phyloP scores from a whole-genome alignment of 768 basidiomycete species.

The Roridomyces roridus region DNA sequence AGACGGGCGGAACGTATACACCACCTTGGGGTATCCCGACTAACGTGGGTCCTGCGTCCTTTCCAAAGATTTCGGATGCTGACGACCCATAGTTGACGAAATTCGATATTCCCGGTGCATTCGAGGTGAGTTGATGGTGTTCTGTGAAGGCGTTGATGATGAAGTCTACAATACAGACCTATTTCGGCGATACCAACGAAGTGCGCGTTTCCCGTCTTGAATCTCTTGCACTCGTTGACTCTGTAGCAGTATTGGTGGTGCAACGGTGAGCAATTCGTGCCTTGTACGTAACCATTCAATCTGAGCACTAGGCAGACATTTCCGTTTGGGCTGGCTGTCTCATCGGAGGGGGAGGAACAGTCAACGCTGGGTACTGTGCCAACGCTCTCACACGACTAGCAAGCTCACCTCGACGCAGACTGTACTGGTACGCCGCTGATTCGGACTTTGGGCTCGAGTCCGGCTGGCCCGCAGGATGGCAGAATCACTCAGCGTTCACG shows the following conservation, averaged over 20 bases:
- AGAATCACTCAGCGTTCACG: slow-evolving; percentile 57
- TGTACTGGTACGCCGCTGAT: slow-evolving; percentile 62
- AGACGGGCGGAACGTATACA: slow-evolving; percentile 63
- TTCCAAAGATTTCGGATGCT: neutral
- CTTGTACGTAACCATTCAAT: neutral
- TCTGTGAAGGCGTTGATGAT: too few relatives aligned
- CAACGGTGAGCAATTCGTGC: slow-evolving; percentile 45
- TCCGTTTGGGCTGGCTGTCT: slow-evolving; percentile 69
- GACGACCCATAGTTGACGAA: slow-evolving; percentile 54
- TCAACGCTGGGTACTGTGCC: slow-evolving; percentile 73
- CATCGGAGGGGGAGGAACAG: slow-evolving; percentile 64
- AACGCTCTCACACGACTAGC: too few relatives aligned
- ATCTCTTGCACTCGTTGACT: neutral
- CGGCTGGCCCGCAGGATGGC: slow-evolving; percentile 65
- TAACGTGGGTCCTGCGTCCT: slow-evolving; percentile 38
- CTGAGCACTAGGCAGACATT: too few relatives aligned
- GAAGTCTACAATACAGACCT: too few relatives aligned
- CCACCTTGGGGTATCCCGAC: slow-evolving; percentile 55
- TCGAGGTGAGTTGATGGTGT: too few relatives aligned
- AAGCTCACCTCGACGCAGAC: too few relatives aligned
- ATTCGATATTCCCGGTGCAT: slow-evolving; percentile 63
- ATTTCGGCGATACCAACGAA: slow-evolving; percentile 44
- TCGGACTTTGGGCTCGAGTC: slow-evolving; percentile 54
- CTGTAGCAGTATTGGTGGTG: slow-evolving; percentile 65
- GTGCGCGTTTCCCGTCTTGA: neutral